Base-by-base conservation (phyloP, 768 basidiomycete species). In the Suillus variegatus region DNA sequence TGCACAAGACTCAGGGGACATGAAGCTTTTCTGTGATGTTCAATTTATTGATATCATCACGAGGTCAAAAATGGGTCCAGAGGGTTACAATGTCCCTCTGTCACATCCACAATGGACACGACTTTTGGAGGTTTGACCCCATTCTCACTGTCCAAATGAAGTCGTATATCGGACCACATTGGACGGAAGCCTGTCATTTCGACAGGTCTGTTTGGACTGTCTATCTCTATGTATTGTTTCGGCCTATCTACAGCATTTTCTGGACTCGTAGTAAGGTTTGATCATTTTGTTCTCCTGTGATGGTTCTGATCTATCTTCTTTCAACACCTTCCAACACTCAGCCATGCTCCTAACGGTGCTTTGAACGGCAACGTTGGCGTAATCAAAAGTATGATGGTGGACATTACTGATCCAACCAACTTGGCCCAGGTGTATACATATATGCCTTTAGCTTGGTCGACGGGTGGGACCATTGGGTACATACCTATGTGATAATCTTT, bases 161-260 rank as follows among this genome's bases (percentile, higher is more conserved):
- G 89, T 73, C 84, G 88, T 20, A 62, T 86, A 10, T 92, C 91
- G 14, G 92, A 93, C 67, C 79, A 82, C 44, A 74, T 93, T 49
- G 92, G 92, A 22, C 86, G 92, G 52, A 92, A 89, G 68, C 91
- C 92, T 0, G 86, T 93, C 28, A 85, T 93, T 66, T 79, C 92
- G 62, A 80, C 73, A 0, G 92, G 92, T 2, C 76, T 93, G 1
- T 74, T 84, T 38, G 91, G 91, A 5, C 71, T 91, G n/a, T 85
- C 87, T 0, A 41, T 84, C 18, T 91, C 89, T 0, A 91, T 92
- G 88, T 87, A 85, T 63, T 86, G 84, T 72, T 92, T 93, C 68
- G 91, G 91, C 22, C 74, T 93, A 18, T 91, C 90, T 0, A 86
- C 74, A 60, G 86, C 89, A 0, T 92, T 89, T 70, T 85, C 84